Percentiles rank a stretch among this genome's conserved stretches.
These are phyloP conservation scores for Lecanicillium sp. DNA, from an alignment of 2,329 filamentous ascomycete species.

Conservation along the genomic window DNA sequence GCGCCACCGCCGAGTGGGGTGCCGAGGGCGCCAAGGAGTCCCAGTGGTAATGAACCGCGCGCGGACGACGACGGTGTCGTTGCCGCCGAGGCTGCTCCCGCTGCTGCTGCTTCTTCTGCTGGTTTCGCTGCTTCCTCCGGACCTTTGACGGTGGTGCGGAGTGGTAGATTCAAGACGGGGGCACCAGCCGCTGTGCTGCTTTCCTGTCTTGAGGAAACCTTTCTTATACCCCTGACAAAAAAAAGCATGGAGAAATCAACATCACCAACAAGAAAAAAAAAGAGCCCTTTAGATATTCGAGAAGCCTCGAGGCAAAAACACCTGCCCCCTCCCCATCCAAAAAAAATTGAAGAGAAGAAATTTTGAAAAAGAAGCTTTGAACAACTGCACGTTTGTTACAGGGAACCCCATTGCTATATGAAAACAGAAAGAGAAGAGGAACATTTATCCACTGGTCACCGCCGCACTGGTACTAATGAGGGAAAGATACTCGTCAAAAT, in stretches of 20 bases:
- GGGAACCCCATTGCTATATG: too few species aligned
- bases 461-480: slow-evolving; percentile 81
- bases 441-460: slow-evolving; percentile 17
- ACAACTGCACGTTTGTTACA: neutral
- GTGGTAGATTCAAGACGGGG: slow-evolving; percentile 10
- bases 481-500: slow-evolving; percentile 85
- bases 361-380: too few species aligned
- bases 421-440: slow-evolving; percentile 8
- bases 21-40: slow-evolving; percentile 52
- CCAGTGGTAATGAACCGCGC: slow-evolving; percentile 41
- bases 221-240: too few species aligned
- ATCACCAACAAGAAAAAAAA: too few species aligned
- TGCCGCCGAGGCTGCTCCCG: neutral
- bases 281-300: too few species aligned
- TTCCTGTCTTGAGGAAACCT: too few species aligned
- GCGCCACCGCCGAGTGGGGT: slow-evolving; percentile 64
- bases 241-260: too few species aligned
- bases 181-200: too few species aligned
- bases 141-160: slow-evolving; percentile 11
- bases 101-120: neutral
- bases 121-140: neutral
- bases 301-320: too few species aligned
- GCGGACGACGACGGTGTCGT: slow-evolving; percentile 15
- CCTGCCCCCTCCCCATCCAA: too few species aligned
- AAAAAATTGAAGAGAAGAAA: neutral